Percentiles rank a stretch among this genome's conserved stretches.
Conservation (phyloP, 805 yeast species). For the Monosporozyma unispora region DNA sequence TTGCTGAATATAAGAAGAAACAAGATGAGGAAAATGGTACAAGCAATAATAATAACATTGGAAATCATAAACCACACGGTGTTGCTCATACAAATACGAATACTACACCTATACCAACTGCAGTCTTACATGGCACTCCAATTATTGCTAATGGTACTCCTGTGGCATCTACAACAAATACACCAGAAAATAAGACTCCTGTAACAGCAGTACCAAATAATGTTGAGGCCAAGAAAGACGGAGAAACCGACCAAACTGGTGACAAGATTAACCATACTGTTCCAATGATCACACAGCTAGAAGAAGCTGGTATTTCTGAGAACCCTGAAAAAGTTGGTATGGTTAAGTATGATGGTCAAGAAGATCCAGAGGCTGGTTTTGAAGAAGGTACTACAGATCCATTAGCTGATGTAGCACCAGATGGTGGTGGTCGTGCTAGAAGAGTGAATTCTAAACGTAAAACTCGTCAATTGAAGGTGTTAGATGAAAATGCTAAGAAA, state of each 20-base stretch:
- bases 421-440: constrained; percentile 72
- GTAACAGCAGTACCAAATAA: constrained; percentile 6
- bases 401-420: constrained; percentile 75
- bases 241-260: neutral
- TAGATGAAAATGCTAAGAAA: constrained; percentile 75
- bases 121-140: neutral
- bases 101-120: neutral
- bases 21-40: constrained; percentile 31
- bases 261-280: neutral
- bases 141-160: constrained; percentile 3
- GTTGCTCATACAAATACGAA: constrained; percentile 8
- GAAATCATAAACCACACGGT: constrained; percentile 9
- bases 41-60: constrained; percentile 3
- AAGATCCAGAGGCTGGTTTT: constrained; percentile 36
- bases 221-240: neutral
- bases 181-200: neutral
- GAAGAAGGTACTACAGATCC: constrained; percentile 29
- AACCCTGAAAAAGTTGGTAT: constrained; percentile 33
- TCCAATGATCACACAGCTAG: constrained; percentile 25
- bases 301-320: constrained; percentile 33
- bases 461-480: constrained; percentile 72
- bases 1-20: constrained; percentile 30
- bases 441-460: constrained; percentile 59
- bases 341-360: constrained; percentile 33
- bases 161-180: constrained; percentile 3